Conservation (phyloP, 2,329 filamentous ascomycete species). For the Cytospora piceae region DNA sequence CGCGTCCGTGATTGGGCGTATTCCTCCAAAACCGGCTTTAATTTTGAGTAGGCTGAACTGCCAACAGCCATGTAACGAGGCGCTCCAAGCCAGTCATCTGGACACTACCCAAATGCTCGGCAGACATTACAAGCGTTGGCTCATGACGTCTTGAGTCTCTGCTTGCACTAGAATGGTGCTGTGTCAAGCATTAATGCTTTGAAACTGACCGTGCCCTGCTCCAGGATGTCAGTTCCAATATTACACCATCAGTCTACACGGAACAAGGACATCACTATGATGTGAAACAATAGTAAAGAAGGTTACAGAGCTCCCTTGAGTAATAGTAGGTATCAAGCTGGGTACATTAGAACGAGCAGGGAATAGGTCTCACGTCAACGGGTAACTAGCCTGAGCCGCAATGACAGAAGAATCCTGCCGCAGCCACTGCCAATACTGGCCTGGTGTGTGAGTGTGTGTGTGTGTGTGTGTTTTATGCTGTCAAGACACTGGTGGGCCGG, state of each 20-base stretch:
- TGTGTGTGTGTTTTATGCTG: constrained; percentile 10
- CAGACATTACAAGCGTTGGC: constrained; percentile 10
- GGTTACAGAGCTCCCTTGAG: not conserved
- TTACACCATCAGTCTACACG: not conserved
- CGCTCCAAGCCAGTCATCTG: constrained; percentile 22
- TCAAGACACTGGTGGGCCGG: constrained; percentile 22
- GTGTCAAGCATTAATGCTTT: constrained; percentile 9
- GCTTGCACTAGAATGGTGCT: constrained; percentile 1
- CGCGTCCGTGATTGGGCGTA: constrained; percentile 18
- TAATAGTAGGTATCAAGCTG: not conserved
- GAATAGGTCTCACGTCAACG: constrained; percentile 10
- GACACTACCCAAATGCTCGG: constrained; percentile 5
- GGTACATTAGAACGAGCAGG: not conserved
- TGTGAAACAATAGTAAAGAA: constrained; percentile 25
- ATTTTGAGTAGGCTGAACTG: constrained; percentile 17
- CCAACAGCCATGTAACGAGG: constrained; percentile 22
- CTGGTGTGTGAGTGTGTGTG: not conserved
- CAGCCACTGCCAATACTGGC: constrained; percentile 15
- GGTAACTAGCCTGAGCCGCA: constrained; percentile 14
- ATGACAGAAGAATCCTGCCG: constrained; percentile 2
- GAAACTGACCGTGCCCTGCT: constrained; percentile 9
- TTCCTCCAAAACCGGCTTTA: constrained; percentile 5
- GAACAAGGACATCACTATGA: constrained; percentile 1
- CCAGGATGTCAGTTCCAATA: constrained; percentile 23
- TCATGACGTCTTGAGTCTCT: constrained; percentile 2